Evolutionary conservation across 371 early-diverging fungal species (phyloP), one percentile per base, ranked within the genome.

Genomic region (Rhizopus stolonifer): DNA sequence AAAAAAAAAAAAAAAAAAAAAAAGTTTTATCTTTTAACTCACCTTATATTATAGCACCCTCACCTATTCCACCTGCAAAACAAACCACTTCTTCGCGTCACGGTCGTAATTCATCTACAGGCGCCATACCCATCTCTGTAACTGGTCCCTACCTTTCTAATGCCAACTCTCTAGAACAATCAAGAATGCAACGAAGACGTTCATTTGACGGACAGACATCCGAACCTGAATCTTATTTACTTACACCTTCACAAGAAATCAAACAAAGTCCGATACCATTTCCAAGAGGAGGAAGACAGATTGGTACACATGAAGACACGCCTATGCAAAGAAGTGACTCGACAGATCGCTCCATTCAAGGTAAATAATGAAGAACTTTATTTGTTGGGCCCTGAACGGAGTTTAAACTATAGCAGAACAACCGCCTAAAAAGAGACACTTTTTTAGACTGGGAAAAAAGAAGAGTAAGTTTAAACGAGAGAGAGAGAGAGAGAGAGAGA

Each of bases 271-370:
- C 46, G 6, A 60, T 72, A n/a, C 72, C 69, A 8, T 72, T 68
- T 34, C 72, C 72, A 26, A 65, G 72, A 56, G 72, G 72, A 17
- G 72, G 72, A 4, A 52, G 73, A 42, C 73, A 69, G 18, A 66
- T 68, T 18, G 69, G 67, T 15, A 51, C 55, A 31, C 34, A 36
- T 5, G 19, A 54, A 19, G 21, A 49, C 38, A 34, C 52, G 3
- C 56, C 32, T 2, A 18, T 53, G 2, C 34, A 46, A 54, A 62
- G 63, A 39, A 65, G 63, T 19, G 58, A 51, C 38, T 63, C 63
- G 2, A 56, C 56, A 36, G 66, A 70, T 44, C 58, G 43, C 21
- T 31, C 19, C 17, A 45, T 38, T 33, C 13, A 25, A 29, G 52
- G 54, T 53, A 54, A 47, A 51, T 49, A 19, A 46, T 31, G 38